Evolutionary conservation across 345 rosid species (phyloP), one percentile per base, ranked within the genome.

Genomic region (Populus davidiana): DNA sequence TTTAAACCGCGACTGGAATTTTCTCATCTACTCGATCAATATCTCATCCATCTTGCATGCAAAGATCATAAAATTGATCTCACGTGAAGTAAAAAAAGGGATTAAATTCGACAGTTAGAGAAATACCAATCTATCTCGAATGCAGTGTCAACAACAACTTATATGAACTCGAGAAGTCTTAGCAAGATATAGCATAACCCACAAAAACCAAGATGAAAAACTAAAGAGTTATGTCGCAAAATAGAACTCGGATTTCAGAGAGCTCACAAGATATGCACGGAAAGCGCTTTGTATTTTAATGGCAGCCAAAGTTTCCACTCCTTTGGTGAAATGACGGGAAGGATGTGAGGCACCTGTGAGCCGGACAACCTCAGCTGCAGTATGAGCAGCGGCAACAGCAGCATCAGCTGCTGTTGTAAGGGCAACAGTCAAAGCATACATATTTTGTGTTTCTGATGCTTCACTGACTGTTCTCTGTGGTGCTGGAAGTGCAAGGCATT

Each of bases 281-380:
- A 90, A 95, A 72, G 87, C 86, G 72, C 91, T 88, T 81, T 93
- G 98, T 85, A 95, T 91, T 81, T 79, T 87, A 76, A 82, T 85
- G 71, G 98, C 99, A 79, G 98, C 92, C 77, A 50, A 50, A 70
- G 77, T 77, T 8, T 74, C 83, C 36, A 87, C 87, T 5, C 31
- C 71, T 5, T 67, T 75, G 47, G 82, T 77, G 49, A 78, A 76
- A 65, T 31, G 80, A 77, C 69, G 79, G 71, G 56, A 80, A 73
- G 88, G 67, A 8, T 83, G 81, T n/a, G 91, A 87, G 65, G 84
- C 75, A 20, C 79, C 83, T 0, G 94, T 87, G 70, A 93, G 89
- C 18, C 91, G 83, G 52, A 94, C 98, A 77, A 93, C 91, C 84
- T 93, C 97, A n/a, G 97, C 97, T 0, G 98, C 98, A 1, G 97